These are phyloP conservation scores for Candida wancherniae DNA, from an alignment of 805 yeast genomes.

Conservation along the genomic window DNA sequence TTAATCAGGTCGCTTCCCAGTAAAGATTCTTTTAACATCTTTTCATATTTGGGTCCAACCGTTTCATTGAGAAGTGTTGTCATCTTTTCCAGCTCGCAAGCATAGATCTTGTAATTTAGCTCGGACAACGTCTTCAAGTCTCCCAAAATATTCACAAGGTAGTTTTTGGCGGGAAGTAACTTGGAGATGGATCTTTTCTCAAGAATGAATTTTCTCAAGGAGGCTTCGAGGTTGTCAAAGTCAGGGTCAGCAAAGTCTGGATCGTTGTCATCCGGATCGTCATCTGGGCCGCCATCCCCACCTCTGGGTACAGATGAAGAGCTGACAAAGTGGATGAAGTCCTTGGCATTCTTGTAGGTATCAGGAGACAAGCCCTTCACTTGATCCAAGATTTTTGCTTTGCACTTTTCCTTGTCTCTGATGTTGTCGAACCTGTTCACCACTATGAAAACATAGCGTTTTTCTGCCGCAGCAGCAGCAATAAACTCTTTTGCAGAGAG, in stretches of 20 bases:
- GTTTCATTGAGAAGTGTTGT: constrained; percentile 44
- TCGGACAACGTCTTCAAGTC: constrained; percentile 62
- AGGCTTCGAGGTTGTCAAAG: constrained; percentile 79
- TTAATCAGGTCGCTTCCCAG: constrained; percentile 57
- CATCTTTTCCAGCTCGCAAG: constrained; percentile 45
- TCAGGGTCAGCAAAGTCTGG: constrained; percentile 47
- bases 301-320: constrained; percentile 47
- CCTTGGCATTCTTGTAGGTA: constrained; percentile 80
- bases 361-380: constrained; percentile 84
- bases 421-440: constrained; percentile 90
- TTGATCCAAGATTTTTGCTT: constrained; percentile 72
- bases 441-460: constrained; percentile 87
- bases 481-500: constrained; percentile 92
- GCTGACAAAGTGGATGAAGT: constrained; percentile 90
- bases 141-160: constrained; percentile 58
- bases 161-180: constrained; percentile 89
- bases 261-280: constrained; percentile 21
- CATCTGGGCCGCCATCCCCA: constrained; percentile 30
- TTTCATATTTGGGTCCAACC: constrained; percentile 62
- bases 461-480: constrained; percentile 84
- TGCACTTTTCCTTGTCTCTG: constrained; percentile 74
- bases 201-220: constrained; percentile 77
- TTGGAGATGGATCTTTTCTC: constrained; percentile 89
- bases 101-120: constrained; percentile 55
- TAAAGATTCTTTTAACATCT: constrained; percentile 46